A percentile compares a stretch with the other conserved stretches of the same genome.
Conservation (phyloP, 768 basidiomycete species). For the Crassisporium funariophilum region DNA sequence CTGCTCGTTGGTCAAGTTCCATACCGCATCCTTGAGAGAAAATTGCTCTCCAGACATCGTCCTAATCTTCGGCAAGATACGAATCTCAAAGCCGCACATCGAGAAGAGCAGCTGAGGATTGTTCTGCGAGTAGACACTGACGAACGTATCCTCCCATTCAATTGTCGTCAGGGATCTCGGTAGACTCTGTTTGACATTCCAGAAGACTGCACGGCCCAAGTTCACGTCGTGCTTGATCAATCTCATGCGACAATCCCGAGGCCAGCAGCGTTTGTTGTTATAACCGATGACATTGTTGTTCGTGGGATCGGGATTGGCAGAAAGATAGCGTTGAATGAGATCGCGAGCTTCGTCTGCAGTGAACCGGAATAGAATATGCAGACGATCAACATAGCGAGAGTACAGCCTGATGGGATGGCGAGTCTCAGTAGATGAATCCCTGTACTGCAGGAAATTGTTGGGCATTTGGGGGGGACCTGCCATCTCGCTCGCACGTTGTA, state of each 20-base stretch:
- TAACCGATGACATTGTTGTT: conserved; percentile 99
- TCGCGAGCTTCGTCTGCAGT: conserved; percentile 96
- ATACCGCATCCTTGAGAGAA: conserved; percentile 93
- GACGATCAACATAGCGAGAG: conserved; percentile 92
- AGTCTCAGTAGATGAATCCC: conserved; percentile 93
- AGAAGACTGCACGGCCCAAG: conserved; percentile 96
- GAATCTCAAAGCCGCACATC: conserved; percentile 99
- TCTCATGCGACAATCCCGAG: conserved; percentile 97
- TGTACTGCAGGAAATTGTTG: conserved; percentile 97
- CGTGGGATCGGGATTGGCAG: conserved; percentile 96
- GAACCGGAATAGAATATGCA: conserved; percentile 98
- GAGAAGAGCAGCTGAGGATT: conserved; percentile 98
- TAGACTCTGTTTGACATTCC: conserved; percentile 98
- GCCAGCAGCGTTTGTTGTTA: conserved; percentile 99
- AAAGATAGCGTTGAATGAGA: conserved; percentile 96
- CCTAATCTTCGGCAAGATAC: conserved; percentile 94
- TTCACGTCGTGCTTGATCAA: conserved; percentile 99
- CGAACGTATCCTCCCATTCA: conserved; percentile 98
- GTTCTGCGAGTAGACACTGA: conserved; percentile 95
- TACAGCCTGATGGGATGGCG: conserved; percentile 98
- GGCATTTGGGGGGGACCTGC: conserved; percentile 97
- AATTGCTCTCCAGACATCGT: conserved; percentile 97
- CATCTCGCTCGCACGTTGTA: conserved; percentile 99
- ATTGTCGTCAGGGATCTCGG: conserved; percentile 97
- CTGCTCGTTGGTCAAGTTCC: conserved; percentile 97